These are phyloP conservation scores for Alliaria petiolata DNA, from an alignment of 345 rosid genomes.

Conservation along the genomic window DNA sequence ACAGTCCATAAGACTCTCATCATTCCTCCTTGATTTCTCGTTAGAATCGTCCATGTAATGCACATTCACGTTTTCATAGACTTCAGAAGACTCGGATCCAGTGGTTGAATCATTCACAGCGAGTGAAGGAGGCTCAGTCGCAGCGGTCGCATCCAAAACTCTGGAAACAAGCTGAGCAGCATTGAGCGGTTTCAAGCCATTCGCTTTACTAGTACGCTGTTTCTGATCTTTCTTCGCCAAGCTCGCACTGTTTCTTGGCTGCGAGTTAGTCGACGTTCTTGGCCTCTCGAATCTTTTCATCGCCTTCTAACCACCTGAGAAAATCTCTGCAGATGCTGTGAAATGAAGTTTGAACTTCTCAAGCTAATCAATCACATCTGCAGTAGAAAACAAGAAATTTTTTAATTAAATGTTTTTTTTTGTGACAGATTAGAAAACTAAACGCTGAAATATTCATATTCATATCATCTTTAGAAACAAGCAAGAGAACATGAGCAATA, in stretches of 20 bases:
- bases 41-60: slow-evolving; percentile 72
- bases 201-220: slow-evolving; percentile 15
- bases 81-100: slow-evolving; percentile 59
- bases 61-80: slow-evolving; percentile 53
- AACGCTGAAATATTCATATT: background rate
- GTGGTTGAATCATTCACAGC: slow-evolving; percentile 47
- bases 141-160: slow-evolving; percentile 29
- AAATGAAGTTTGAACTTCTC: background rate
- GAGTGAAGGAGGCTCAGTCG: slow-evolving; percentile 14
- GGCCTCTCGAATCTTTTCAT: slow-evolving; percentile 34
- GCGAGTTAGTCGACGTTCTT: slow-evolving; percentile 11
- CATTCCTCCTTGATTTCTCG: slow-evolving; percentile 25
- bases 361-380: slow-evolving; percentile 13
- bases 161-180: slow-evolving; percentile 36
- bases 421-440: background rate
- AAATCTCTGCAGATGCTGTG: background rate
- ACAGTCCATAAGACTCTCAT: slow-evolving; percentile 15
- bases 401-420: no score
- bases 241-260: slow-evolving; percentile 9
- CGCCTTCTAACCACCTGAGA: background rate
- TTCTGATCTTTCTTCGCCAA: slow-evolving; percentile 29
- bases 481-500: slow-evolving; percentile 18
- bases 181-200: slow-evolving; percentile 24
- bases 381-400: background rate
- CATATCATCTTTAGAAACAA: slow-evolving; percentile 10